These are phyloP conservation scores for Margaritispora aquatica DNA, from an alignment of 495 filamentous ascomycete genomes.

Conservation along the genomic window DNA sequence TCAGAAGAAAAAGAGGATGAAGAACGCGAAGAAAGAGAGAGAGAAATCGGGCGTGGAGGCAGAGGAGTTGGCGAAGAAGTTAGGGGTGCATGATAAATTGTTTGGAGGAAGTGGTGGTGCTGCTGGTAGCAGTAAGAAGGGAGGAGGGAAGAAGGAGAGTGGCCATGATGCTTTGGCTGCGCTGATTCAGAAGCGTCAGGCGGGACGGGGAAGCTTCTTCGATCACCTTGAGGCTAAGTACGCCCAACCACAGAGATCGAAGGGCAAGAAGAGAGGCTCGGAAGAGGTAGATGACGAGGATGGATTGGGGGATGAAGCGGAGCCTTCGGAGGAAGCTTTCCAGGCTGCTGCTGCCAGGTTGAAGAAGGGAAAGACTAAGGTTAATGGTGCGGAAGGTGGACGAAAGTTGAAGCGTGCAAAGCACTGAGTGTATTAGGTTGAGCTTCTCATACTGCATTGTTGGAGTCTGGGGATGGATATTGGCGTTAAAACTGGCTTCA, in stretches of 20 bases:
- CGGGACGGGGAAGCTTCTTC: slow-evolving; percentile 42
- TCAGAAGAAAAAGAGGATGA: slow-evolving; percentile 55
- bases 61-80: slow-evolving; percentile 60
- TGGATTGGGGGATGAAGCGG: too few relatives aligned
- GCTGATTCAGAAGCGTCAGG: slow-evolving; percentile 52
- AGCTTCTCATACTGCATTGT: slow-evolving; percentile 18
- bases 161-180: slow-evolving; percentile 48
- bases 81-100: slow-evolving; percentile 58
- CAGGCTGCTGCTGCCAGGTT: slow-evolving; percentile 38
- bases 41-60: slow-evolving; percentile 66
- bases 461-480: slow-evolving; percentile 18
- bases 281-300: slow-evolving; percentile 31
- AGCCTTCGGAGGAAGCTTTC: slow-evolving; percentile 63
- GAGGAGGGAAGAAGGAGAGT: slow-evolving; percentile 34
- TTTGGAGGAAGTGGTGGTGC: too few relatives aligned
- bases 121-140: too few relatives aligned
- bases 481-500: too few relatives aligned
- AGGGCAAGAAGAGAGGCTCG: slow-evolving; percentile 40
- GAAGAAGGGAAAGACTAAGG: slow-evolving; percentile 28
- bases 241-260: slow-evolving; percentile 37
- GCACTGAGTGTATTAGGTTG: slow-evolving; percentile 9
- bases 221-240: slow-evolving; percentile 72
- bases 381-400: neutral
- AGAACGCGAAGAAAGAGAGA: slow-evolving; percentile 57
- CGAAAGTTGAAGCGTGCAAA: slow-evolving; percentile 29